Conservation (phyloP, 148 eudicot genomes). For the Rhododendron ovatum region DNA sequence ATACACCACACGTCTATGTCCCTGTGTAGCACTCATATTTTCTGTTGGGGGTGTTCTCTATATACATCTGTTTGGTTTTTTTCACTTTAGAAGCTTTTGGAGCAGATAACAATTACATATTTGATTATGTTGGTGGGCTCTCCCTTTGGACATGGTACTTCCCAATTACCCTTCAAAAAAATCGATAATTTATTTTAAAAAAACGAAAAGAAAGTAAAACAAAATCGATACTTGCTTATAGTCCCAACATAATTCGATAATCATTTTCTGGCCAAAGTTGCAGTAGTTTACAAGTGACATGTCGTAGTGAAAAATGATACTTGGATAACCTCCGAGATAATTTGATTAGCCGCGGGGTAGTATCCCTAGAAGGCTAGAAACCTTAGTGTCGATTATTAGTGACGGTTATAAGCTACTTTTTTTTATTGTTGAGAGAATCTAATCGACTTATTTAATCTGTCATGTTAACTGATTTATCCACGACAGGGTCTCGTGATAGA, state of each 20-base stretch:
- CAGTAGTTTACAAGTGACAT: not conserved
- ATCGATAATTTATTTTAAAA: no score
- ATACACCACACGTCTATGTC: not conserved
- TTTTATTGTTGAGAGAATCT: not conserved
- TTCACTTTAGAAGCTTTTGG: no score
- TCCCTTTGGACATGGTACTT: not conserved
- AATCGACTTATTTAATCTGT: not conserved
- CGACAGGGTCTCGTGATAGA: constrained; percentile 63
- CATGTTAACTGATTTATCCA: not conserved
- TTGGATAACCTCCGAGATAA: not conserved
- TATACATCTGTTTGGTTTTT: not conserved
- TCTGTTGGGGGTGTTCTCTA: no score
- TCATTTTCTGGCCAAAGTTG: not conserved
- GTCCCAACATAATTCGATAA: not conserved
- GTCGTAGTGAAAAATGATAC: not conserved
- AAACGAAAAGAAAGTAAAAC: not conserved
- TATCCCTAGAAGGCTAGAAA: not conserved
- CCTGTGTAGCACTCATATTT: not conserved
- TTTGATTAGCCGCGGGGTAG: not conserved
- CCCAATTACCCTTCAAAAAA: no score
- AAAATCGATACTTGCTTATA: not conserved
- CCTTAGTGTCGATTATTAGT: not conserved
- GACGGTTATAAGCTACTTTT: not conserved
- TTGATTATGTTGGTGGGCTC: not conserved
- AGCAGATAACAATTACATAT: not conserved